A percentile compares a stretch with the other conserved stretches of the same genome.
These are phyloP conservation scores for Capsicum baccatum DNA, from an alignment of 257 asterid species.

Conservation along the genomic window DNA sequence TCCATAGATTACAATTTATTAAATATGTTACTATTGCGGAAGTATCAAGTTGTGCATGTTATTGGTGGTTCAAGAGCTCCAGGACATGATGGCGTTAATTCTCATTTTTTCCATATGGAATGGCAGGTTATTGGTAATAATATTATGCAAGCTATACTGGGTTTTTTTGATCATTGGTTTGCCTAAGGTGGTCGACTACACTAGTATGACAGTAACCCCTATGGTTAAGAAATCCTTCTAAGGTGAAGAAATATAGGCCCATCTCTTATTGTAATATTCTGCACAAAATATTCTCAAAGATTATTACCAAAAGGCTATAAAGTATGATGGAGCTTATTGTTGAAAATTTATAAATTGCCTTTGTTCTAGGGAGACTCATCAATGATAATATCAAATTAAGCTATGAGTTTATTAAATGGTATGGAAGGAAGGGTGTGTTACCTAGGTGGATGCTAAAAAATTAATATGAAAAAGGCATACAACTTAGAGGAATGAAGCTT, in stretches of 20 bases:
- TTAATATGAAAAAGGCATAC: neutral
- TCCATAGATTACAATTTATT: too few relatives aligned
- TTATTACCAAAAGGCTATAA: too few relatives aligned
- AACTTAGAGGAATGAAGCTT: neutral
- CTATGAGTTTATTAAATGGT: neutral
- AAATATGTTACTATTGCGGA: neutral
- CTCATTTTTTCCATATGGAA: neutral
- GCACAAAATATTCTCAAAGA: neutral
- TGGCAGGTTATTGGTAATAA: neutral
- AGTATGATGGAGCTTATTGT: too few relatives aligned
- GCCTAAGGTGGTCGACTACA: neutral
- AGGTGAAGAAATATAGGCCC: neutral
- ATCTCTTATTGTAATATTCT: neutral
- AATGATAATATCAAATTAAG: neutral
- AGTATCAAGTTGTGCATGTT: too few relatives aligned
- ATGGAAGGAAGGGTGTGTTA: neutral
- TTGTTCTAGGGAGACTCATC: neutral
- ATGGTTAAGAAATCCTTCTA: neutral
- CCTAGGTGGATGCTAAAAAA: too few relatives aligned
- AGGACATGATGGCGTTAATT: neutral
- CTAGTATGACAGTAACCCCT: neutral
- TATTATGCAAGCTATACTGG: neutral
- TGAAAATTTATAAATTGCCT: neutral
- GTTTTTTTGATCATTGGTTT: neutral
- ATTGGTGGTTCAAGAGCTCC: neutral